Conservation (phyloP, 108 stramenopile species). For the Mediolabrus comicus region DNA sequence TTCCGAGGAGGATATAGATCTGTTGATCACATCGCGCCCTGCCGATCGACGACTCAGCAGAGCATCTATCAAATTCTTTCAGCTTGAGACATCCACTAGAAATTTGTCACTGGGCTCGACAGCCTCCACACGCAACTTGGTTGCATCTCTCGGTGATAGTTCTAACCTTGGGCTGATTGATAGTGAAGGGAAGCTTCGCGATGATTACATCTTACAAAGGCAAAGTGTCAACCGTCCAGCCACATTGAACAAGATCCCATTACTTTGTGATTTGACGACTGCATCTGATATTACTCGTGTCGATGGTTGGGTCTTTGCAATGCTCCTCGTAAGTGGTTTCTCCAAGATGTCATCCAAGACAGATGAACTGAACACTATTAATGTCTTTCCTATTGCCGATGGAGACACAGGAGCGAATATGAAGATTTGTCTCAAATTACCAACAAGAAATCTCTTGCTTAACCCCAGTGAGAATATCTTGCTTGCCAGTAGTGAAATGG, state of each 20-base stretch:
- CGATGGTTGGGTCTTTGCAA: constrained; percentile 28
- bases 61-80: background rate
- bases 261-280: constrained; percentile 24
- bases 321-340: constrained; percentile 30
- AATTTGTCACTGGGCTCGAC: background rate
- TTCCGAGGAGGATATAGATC: no score
- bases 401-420: constrained; percentile 50
- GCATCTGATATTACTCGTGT: constrained; percentile 10
- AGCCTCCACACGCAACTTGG: no score
- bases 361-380: constrained; percentile 42
- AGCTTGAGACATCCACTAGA: background rate
- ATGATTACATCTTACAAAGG: constrained; percentile 37
- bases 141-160: no score
- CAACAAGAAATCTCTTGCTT: constrained; percentile 21
- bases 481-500: constrained; percentile 24
- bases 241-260: constrained; percentile 5
- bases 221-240: constrained; percentile 31
- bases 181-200: constrained; percentile 24
- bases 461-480: constrained; percentile 11
- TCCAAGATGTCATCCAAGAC: constrained; percentile 20
- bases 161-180: constrained; percentile 21
- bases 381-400: constrained; percentile 47
- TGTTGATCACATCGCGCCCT: background rate
- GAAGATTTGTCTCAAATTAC: constrained; percentile 42
- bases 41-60: background rate